A percentile compares a stretch with the other conserved stretches of the same genome.
Evolutionary conservation across 2,329 filamentous ascomycete genomes (phyloP).

Genomic region (Pseudogymnoascus sp.): DNA sequence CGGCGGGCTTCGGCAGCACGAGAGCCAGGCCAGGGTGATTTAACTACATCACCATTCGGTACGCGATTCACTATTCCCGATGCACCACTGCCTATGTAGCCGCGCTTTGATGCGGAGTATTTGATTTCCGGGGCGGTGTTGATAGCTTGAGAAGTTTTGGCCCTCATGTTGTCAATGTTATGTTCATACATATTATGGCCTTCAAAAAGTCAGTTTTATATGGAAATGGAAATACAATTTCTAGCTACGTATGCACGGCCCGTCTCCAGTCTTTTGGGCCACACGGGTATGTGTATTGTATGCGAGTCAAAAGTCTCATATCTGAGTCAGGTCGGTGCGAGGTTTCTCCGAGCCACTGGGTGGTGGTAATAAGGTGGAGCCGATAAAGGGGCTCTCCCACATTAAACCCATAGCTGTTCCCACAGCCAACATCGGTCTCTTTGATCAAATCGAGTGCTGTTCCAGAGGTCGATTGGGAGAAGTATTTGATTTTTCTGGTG

Average conservation of each 20-base stretch:
- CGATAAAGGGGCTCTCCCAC: not conserved
- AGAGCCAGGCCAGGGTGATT: constrained; percentile 16
- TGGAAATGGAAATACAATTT: not conserved
- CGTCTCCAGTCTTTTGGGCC: not conserved
- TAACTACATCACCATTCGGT: constrained; percentile 13
- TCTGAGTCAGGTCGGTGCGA: not conserved
- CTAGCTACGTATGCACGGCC: not conserved
- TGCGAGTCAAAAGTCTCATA: not conserved
- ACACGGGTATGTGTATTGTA: not conserved
- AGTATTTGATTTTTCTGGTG: not conserved
- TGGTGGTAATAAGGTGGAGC: not conserved
- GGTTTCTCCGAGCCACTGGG: not conserved
- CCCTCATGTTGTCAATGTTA: not conserved
- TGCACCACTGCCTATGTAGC: constrained; percentile 11
- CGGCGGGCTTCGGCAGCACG: constrained; percentile 11
- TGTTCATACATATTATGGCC: not conserved
- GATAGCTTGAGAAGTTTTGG: not conserved
- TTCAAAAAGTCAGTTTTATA: not conserved
- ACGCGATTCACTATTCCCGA: constrained; percentile 15
- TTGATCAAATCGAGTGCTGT: not conserved
- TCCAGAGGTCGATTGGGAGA: not conserved
- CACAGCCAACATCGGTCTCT: not conserved
- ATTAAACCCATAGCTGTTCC: not conserved
- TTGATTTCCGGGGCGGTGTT: not conserved
- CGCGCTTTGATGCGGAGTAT: constrained; percentile 10